These are phyloP conservation scores for Dispira simplex DNA, from an alignment of 192 early-diverging fungal species.

Conservation along the genomic window DNA sequence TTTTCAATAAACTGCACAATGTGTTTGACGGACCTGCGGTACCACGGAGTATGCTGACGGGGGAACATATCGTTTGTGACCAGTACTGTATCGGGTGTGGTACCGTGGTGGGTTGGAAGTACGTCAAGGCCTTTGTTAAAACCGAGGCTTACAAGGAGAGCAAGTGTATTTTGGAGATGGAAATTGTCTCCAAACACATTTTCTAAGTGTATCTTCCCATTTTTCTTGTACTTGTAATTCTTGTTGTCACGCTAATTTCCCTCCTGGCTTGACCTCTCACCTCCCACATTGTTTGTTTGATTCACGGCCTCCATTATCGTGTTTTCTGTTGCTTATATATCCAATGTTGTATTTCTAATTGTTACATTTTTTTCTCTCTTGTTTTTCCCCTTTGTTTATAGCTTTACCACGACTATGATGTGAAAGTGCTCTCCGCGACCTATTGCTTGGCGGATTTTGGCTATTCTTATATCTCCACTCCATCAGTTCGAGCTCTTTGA, in stretches of 20 bases:
- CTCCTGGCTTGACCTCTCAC: neutral
- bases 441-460: too few relatives aligned
- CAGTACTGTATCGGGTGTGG: slow-evolving; percentile 4
- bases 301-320: neutral
- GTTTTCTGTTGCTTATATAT: neutral
- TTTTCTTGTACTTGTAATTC: neutral
- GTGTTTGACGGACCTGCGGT: neutral
- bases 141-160: neutral
- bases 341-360: neutral
- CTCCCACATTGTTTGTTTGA: neutral
- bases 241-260: neutral
- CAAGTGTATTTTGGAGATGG: neutral
- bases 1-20: neutral
- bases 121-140: neutral
- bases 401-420: too few relatives aligned
- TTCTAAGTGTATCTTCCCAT: neutral
- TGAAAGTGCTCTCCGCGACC: too few relatives aligned
- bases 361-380: too few relatives aligned
- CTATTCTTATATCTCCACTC: too few relatives aligned
- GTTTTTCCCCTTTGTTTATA: too few relatives aligned
- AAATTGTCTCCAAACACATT: neutral
- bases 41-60: neutral
- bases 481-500: too few relatives aligned
- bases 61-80: neutral
- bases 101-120: neutral